phyloP scores from a whole-genome alignment of 805 yeast species.

The Myxozyma kluyveri region DNA sequence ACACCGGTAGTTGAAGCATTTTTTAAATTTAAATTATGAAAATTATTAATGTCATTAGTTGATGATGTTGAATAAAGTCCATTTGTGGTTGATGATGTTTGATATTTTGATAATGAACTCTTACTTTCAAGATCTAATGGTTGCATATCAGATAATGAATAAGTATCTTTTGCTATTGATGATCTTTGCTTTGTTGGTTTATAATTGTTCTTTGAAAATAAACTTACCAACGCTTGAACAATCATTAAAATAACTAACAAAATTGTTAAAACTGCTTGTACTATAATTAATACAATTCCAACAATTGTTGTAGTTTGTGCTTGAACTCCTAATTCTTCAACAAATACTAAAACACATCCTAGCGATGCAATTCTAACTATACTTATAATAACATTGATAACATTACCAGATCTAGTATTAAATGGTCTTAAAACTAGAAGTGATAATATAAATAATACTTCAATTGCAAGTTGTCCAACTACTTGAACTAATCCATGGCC shows the following conservation, averaged over 20 bases:
- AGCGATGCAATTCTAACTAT: conserved; percentile 35
- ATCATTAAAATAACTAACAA: conserved; percentile 33
- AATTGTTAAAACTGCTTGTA: conserved; percentile 36
- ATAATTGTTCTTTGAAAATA: conserved; percentile 5
- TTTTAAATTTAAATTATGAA: no score
- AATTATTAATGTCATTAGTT: no score
- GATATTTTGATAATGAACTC: no score
- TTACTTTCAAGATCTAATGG: conserved; percentile 13
- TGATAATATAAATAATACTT: conserved; percentile 30
- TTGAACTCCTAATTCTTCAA: conserved; percentile 34
- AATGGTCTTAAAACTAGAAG: conserved; percentile 34
- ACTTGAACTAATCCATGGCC: conserved; percentile 39
- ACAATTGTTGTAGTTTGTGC: conserved; percentile 35
- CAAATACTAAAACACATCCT: conserved; percentile 35
- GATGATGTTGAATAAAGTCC: no score
- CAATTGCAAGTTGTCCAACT: conserved; percentile 38
- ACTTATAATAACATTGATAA: conserved; percentile 35
- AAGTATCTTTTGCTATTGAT: neutral
- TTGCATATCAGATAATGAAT: conserved; percentile 14
- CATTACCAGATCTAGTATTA: conserved; percentile 36
- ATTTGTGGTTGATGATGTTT: no score
- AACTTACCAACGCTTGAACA: conserved; percentile 16
- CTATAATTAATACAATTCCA: conserved; percentile 36
- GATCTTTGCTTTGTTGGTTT: no score
- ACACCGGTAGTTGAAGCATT: conserved; percentile 11